Conservation (phyloP, 345 rosid genomes). For the Sonneratia alba region DNA sequence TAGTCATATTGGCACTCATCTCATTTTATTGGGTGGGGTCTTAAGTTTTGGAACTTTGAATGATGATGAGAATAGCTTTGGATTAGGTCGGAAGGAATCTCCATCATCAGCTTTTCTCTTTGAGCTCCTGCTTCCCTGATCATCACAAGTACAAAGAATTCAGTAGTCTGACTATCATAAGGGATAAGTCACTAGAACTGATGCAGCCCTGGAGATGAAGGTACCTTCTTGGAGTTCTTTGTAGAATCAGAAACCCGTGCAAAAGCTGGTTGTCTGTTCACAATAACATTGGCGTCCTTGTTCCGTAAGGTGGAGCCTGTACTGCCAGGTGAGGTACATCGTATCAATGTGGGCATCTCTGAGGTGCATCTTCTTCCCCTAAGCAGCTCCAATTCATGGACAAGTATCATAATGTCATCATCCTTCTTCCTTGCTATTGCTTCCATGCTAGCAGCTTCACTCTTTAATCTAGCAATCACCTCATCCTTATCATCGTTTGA, state of each 20-base stretch:
- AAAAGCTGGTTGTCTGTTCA: constrained; percentile 36
- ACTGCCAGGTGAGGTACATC: constrained; percentile 22
- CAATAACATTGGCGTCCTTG: constrained; percentile 11
- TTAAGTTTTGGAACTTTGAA: constrained; percentile 84
- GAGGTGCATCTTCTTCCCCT: constrained; percentile 30
- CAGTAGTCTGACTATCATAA: neutral
- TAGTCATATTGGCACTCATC: neutral
- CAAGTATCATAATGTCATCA: constrained; percentile 34
- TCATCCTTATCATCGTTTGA: constrained; percentile 54
- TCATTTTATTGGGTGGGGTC: constrained; percentile 20
- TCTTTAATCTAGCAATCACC: constrained; percentile 34
- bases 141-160: constrained; percentile 2
- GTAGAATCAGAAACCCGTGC: constrained; percentile 11
- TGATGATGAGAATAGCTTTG: constrained; percentile 52
- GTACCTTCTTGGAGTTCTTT: constrained; percentile 44
- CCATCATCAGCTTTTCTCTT: constrained; percentile 51
- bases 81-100: constrained; percentile 22
- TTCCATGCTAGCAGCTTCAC: constrained; percentile 43
- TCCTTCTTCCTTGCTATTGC: constrained; percentile 29
- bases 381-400: constrained; percentile 37
- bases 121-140: constrained; percentile 38
- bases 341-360: constrained; percentile 36
- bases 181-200: neutral
- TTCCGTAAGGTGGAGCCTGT: constrained; percentile 17
- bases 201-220: neutral